These are phyloP conservation scores for Pythium plurisporium DNA, from an alignment of 352 stramenopile species.

Conservation along the genomic window DNA sequence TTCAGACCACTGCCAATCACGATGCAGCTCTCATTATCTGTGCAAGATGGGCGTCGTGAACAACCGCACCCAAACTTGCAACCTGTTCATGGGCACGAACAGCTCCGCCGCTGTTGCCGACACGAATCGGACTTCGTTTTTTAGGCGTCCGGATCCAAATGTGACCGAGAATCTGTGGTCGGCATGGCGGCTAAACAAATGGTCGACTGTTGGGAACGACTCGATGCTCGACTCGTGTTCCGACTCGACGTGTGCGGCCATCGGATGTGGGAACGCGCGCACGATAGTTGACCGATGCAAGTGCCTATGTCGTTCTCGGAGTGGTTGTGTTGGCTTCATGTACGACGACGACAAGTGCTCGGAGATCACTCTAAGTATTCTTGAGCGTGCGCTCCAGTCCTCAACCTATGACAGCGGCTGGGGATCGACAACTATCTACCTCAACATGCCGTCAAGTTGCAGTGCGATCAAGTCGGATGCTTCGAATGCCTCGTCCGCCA, in stretches of 20 bases:
- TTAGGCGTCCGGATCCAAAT: constrained; percentile 23
- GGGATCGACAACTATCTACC: constrained; percentile 28
- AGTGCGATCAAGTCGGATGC: constrained; percentile 44
- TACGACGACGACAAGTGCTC: constrained; percentile 39
- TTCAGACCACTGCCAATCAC: constrained; percentile 31
- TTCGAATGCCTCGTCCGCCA: constrained; percentile 23
- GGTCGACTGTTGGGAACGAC: constrained; percentile 27
- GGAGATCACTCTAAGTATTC: constrained; percentile 26
- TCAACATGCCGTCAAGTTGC: constrained; percentile 58
- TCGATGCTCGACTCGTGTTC: constrained; percentile 31
- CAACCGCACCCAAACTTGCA: constrained; percentile 31
- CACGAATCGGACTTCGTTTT: constrained; percentile 20
- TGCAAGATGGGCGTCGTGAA: constrained; percentile 42
- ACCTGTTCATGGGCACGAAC: constrained; percentile 40
- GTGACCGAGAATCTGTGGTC: constrained; percentile 41
- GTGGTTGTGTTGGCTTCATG: constrained; percentile 38
- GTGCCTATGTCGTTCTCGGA: constrained; percentile 33
- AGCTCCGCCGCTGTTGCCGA: constrained; percentile 22
- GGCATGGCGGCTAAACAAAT: constrained; percentile 31
- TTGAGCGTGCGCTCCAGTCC: constrained; percentile 35
- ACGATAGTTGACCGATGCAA: constrained; percentile 40
- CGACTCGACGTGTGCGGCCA: constrained; percentile 22
- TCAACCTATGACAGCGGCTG: constrained; percentile 26
- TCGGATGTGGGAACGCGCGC: constrained; percentile 27
- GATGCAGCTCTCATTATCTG: constrained; percentile 37